Base-by-base conservation (phyloP, 176 grass and related monocot genomes). In the Chloris gayana region DNA sequence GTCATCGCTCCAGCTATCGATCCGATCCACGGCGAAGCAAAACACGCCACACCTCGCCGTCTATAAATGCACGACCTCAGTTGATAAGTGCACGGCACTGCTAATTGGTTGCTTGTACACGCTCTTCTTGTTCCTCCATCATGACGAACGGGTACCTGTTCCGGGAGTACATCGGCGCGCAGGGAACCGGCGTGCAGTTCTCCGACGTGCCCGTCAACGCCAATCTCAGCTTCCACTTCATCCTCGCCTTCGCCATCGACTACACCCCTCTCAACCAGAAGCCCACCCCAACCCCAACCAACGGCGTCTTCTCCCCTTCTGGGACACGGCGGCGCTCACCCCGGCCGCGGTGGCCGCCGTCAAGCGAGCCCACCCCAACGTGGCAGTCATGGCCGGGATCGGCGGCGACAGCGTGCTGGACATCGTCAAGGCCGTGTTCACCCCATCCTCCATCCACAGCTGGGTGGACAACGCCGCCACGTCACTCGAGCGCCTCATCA, bases 141-240 rank as follows among this genome's bases (percentile, higher is more conserved):
- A n/a, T n/a, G n/a, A n/a, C 85, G n/a, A n/a, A n/a, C n/a, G n/a
- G n/a, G n/a, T n/a, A n/a, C n/a, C n/a, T n/a, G n/a, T n/a, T n/a
- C n/a, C 56, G 75, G 3, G 91, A 93, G 75, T 93, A 90, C 84
- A 90, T 93, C 76, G 88, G 91, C 6, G 91, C 87, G n/a, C 66
- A 87, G 69, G 11, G 1, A 45, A 85, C 51, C 3, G 76, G 66
- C 59, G 87, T 90, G 2, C 45, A 31, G 47, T 87, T 93, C 87
- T 18, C 87, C 61, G 73, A 93, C 32, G 84, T 93, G 47, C 91
- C 91, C 14, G 35, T 93, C 60, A 87, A 87, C 78, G 4, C 76
- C 2, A 3, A 9, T 3, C 3, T 93, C 1, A 77, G 74, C 65
- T 89, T 93, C 81, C 41, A 90, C 76, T 82, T 85, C 72, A 79